phyloP scores from a whole-genome alignment of 23 red algal species.

The Gracilaria domingensis region DNA sequence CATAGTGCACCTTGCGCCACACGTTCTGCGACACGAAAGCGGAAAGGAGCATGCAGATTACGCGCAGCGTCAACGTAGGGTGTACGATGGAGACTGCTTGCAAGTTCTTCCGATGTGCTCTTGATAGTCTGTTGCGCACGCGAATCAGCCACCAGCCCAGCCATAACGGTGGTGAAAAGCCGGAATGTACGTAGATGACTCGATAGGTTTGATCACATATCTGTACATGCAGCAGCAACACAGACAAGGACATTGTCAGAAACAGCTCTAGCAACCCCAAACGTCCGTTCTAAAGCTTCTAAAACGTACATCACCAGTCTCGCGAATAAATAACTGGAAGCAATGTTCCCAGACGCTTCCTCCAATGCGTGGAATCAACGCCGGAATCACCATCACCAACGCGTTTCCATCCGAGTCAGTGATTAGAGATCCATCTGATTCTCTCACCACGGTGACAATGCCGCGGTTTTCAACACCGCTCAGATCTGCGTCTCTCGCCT shows the following conservation, averaged over 20 bases:
- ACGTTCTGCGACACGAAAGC: slow-evolving; percentile 30
- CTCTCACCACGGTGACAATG: slow-evolving; percentile 35
- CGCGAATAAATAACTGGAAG: slow-evolving; percentile 53
- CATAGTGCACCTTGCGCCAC: slow-evolving; percentile 66
- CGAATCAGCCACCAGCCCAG: slow-evolving; percentile 56
- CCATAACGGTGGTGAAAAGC: slow-evolving; percentile 51
- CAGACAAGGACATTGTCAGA: background rate
- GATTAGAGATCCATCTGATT: slow-evolving; percentile 10
- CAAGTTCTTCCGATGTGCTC: slow-evolving; percentile 66
- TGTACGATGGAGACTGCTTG: slow-evolving; percentile 58
- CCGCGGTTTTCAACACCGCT: slow-evolving; percentile 33
- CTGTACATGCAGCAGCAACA: background rate
- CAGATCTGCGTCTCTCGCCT: slow-evolving; percentile 16
- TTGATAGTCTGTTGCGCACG: slow-evolving; percentile 34
- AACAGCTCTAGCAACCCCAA: no score
- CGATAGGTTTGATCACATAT: slow-evolving; percentile 34
- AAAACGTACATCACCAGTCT: slow-evolving; percentile 57
- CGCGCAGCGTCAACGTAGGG: slow-evolving; percentile 35
- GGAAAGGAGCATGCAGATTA: slow-evolving; percentile 1
- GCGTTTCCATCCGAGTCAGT: slow-evolving; percentile 36
- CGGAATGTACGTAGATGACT: slow-evolving; percentile 50
- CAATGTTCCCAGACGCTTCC: slow-evolving; percentile 42
- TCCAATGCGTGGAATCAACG: slow-evolving; percentile 51
- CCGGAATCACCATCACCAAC: slow-evolving; percentile 45
- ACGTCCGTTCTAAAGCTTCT: background rate